Base-by-base conservation (phyloP, 495 filamentous ascomycete species). In the Penicillium paradoxum region DNA sequence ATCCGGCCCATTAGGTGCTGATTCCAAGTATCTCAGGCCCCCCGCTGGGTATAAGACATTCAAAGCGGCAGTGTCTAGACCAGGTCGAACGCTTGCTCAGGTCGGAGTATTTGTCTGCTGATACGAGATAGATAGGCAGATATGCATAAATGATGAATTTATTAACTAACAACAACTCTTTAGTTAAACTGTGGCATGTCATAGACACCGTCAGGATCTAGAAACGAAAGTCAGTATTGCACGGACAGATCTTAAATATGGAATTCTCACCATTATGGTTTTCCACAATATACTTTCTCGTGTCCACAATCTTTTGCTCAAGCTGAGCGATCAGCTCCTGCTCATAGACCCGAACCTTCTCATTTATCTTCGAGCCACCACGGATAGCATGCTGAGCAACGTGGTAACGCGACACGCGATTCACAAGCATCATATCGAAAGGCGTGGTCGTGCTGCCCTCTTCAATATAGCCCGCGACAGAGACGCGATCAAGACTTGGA, bases 361-460 rank as follows among this genome's bases (percentile, higher is more conserved):
- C 72, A 50, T 84, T 85, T 3, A 63, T 58, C 58, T 57, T 73
- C 6, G 75, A 71, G 0, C 62, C 80, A 9, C 78, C 78, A 14
- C 58, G 62, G 30, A 89, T 54, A 24, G 85, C 87, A 17, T 74
- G 58, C 59, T 79, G 70, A 3, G 79, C 82, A 42, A 88, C 76
- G 63, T 87, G 78, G 58, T 78, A 89, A 38, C 85, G 66, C 5
- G 76, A 83, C 10, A 84, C 81, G 14, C 73, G 56, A 50, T 89
- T 90, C 33, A 77, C 61, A 10, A 88, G 66, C 83, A 88, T 82
- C 85, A 88, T 89, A 51, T 88, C 82, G 56, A 88, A 87, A 5
- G 84, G 85, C 9, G 83, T 89, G 0, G 85, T 89, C 0, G 84
- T 89, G 46, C 73, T 81, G 4, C 87, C 86, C 60, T 89, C 85